Conservation (phyloP, 2,329 filamentous ascomycete species). For the Pestalotiopsis sp. region DNA sequence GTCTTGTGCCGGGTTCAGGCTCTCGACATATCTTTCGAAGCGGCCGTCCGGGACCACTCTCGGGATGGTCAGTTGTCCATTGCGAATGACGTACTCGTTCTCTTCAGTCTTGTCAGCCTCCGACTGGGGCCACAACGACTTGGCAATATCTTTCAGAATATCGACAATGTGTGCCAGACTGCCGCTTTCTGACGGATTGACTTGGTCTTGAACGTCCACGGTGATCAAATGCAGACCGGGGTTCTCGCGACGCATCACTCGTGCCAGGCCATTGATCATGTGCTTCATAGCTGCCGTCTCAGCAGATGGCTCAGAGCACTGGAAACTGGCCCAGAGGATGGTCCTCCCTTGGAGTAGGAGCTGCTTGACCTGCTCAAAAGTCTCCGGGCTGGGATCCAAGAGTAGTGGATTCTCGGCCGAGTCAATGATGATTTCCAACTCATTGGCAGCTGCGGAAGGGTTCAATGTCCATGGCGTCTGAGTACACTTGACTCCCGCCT, state of each 20-base stretch:
- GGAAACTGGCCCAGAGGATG: conserved; percentile 17
- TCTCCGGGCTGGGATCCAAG: conserved; percentile 10
- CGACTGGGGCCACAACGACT: background rate
- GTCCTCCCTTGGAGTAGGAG: conserved; percentile 14
- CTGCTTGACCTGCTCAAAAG: conserved; percentile 16
- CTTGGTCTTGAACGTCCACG: conserved; percentile 13
- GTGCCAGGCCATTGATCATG: conserved; percentile 18
- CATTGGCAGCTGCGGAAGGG: background rate
- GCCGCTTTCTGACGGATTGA: background rate
- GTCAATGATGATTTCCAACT: conserved; percentile 16
- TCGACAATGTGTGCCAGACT: background rate
- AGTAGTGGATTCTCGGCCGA: conserved; percentile 18
- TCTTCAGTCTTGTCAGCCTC: background rate
- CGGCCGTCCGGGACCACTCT: conserved; percentile 14
- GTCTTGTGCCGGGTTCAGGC: background rate
- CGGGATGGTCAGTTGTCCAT: conserved; percentile 11
- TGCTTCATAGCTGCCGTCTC: conserved; percentile 12
- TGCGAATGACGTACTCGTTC: conserved; percentile 12
- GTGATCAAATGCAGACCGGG: conserved; percentile 13
- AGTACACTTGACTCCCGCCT: conserved; percentile 8
- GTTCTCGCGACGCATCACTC: conserved; percentile 20
- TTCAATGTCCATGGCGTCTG: conserved; percentile 2
- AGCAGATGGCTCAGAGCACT: conserved; percentile 5
- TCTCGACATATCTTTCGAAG: conserved; percentile 3
- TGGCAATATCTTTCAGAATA: conserved; percentile 8